Base-by-base conservation (phyloP, 176 grass and related monocot species). In the Aegilops tauschii region DNA sequence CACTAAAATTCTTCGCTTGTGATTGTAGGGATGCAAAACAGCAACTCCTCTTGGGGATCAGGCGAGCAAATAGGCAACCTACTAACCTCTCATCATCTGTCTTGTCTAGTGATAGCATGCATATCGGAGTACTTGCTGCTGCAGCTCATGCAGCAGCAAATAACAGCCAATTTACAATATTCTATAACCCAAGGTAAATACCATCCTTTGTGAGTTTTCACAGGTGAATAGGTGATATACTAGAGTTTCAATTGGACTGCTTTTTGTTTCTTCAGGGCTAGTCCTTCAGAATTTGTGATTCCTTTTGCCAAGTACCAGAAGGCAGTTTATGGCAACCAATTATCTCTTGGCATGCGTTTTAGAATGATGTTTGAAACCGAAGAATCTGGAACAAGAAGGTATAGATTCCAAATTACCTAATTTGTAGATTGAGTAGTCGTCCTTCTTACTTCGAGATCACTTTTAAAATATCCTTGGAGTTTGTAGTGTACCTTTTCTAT, bases 281-380 rank as follows among this genome's bases (percentile, higher is more conserved):
- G 91, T 83, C 87, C 89, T 86, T 94, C 94, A 86, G 90, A 93
- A 45, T 96, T 96, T 92, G 94, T 96, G 36, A 89, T 96, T 89
- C 94, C 94, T 88, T 94, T 96, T 85, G 87, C 84, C 62, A 94
- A 96, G 82, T 94, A 94, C 76, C 89, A 94, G 69, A 96, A 94
- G 80, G 89, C 89, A 84, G 74, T 92, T 11, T 96, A 86, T 76
- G 70, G 84, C 77, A 91, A 88, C 62, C 94, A 94, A 81, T 76
- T 96, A 79, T 94, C 90, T 69, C 85, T 94, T 61, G 94, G 94
- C n/a, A 96, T 96, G 94, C 82, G 94, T 61, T 96, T 96, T 61
- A 82, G 94, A 56, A 94, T 96, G 94, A 83, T 93, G 94, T 96
- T 96, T 90, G 94, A 96, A 90, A 96, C 87, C 65, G 94, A 96